Base-by-base conservation (phyloP, 495 filamentous ascomycete species). In the Penicillium steckii region DNA sequence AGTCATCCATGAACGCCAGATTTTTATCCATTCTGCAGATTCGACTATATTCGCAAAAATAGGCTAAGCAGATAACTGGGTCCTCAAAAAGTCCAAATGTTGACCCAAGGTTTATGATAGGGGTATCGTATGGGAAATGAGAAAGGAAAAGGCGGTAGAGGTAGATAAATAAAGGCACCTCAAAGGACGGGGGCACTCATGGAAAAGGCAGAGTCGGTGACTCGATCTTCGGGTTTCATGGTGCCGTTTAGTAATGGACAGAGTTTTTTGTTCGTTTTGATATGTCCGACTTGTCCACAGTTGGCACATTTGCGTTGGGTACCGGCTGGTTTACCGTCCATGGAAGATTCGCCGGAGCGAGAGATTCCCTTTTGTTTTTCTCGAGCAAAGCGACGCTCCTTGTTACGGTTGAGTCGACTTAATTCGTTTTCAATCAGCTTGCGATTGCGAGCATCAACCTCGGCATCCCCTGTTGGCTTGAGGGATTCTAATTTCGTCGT, bases 261-360 rank as follows among this genome's bases (percentile, higher is more conserved):
- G 59, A 95, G 87, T 88, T 93, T 97, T 78, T 96, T 94, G 76
- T 97, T 97, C n/a, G 92, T 97, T 71, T 95, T 95, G 79, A 99
- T 99, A 62, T 99, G 94, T 21, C 94, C 94, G 18, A 92, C 86
- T 61, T 91, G 86, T 26, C 93, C 93, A 61, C 94, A 99, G 68
- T 96, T 97, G 22, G 95, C 93, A 64, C 94, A 99, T 68, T 97
- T 97, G 55, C 95, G 81, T 23, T 89, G 89, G 2, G 94, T 99
- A 55, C 80, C 81, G 18, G 70, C 76, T 1, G 84, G 75, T 49
- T 80, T 81, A 27, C 69, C 66, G n/a, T 75, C 73, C 7, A 66
- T 63, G 18, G 70, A 65, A 4, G 64, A 69, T 12, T 76, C 74
- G 37, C 65, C 71, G 32, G 74, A 58, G 27, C 66, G 68, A 50